phyloP scores from a whole-genome alignment of 192 early-diverging fungal species.

The Bifiguratus adelaidae region DNA sequence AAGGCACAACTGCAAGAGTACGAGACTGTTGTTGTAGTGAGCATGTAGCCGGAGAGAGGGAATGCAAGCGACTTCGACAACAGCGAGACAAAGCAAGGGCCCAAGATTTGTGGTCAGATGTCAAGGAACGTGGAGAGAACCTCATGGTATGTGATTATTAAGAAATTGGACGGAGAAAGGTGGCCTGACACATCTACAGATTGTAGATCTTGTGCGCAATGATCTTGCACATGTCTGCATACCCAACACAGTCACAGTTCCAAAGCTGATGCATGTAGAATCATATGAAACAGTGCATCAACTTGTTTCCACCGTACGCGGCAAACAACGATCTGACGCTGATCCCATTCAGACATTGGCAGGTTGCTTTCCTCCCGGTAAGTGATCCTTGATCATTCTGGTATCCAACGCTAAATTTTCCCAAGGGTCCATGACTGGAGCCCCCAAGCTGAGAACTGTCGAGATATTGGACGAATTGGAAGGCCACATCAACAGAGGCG shows the following conservation, averaged over 20 bases:
- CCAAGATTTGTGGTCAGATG: constrained; percentile 39
- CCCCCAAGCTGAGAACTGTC: constrained; percentile 83
- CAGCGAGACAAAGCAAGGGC: constrained; percentile 13
- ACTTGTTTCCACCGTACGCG: constrained; percentile 77
- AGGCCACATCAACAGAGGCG: constrained; percentile 50
- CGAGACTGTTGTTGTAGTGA: constrained; percentile 28
- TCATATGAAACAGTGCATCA: constrained; percentile 88
- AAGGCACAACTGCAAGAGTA: constrained; percentile 60
- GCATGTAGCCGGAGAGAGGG: constrained; percentile 12
- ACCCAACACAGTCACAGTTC: constrained; percentile 58
- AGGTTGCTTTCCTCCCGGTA: constrained; percentile 79
- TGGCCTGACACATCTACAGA: constrained; percentile 31
- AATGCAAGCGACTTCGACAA: neutral
- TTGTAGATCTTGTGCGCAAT: constrained; percentile 93
- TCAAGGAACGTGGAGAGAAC: constrained; percentile 94
- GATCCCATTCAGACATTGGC: constrained; percentile 60
- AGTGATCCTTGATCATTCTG: neutral
- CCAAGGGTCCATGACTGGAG: constrained; percentile 91
- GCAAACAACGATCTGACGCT: constrained; percentile 42
- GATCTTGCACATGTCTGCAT: constrained; percentile 72
- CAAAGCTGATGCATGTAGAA: constrained; percentile 81
- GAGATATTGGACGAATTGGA: constrained; percentile 73
- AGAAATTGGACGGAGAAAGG: neutral
- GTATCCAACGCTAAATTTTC: neutral
- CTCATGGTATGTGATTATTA: constrained; percentile 60